Evolutionary conservation across 148 eudicot genomes (phyloP), one percentile per base, ranked within the genome.

Genomic region (Chenopodium album): DNA sequence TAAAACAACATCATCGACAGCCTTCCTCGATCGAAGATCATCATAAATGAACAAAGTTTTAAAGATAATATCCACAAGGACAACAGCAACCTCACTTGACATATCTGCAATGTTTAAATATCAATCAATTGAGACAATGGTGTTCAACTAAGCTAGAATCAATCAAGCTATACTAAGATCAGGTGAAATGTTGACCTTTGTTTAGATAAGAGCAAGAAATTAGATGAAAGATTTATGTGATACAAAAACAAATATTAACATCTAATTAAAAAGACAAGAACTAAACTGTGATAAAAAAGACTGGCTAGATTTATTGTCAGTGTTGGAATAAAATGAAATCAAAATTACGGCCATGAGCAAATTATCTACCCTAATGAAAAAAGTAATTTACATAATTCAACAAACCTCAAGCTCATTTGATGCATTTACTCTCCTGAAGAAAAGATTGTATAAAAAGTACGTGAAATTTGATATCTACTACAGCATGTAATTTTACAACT

Each of bases 11-110:
- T 88, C 88, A 86, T 96, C 99, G 77, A 96, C 99, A 74, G 93
- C 93, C 81, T 91, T 91, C 85, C 92, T 89, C 70, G 99, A 94
- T 81, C 88, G 89, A 80, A 84, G 90, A 82, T 94, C 99, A 81
- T 96, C 99, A 85, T 94, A 96, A 47, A 92, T 86, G 81, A 19
- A 87, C 79, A 92, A 80, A 29, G 98, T 96, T 79, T 62, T 89
- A 85, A 94, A 92, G 46, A 96, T 75, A 75, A 88, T 84, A 82
- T 91, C 99, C 69, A 94, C 95, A 90, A 96, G 87, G 63, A 82
- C 80, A 19, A 92, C 79, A 62, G 86, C 89, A 78, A 91, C 85
- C 85, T 96, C 98, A 79, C 85, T 71, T 32, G 99, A 90, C 88
- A 90, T 87, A 80, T 91, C 95, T 91, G 91, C 89, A 88, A 73